Base-by-base conservation (phyloP, 345 rosid species). In the Hypericum androsaemum region DNA sequence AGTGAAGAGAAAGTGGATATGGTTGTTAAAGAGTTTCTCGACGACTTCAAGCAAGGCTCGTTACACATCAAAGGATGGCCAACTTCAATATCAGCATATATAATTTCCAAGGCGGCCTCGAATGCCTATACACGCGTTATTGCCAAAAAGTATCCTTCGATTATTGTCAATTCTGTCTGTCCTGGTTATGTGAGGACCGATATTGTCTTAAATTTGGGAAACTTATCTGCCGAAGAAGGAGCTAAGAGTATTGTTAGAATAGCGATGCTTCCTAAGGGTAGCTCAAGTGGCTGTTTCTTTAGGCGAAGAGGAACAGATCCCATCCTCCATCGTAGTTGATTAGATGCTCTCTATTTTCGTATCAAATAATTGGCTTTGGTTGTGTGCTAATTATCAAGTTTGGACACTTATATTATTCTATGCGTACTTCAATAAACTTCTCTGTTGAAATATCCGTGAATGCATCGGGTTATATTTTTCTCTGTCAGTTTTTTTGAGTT, bases 181-280 rank as follows among this genome's bases (percentile, higher is more conserved):
- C 76, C 76, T 12, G 79, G 79, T 35, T 59, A 0, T 48, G 65
- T 63, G 39, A 70, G 53, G 36, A 66, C 75, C 14, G 71, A 66
- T 49, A 5, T 67, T 2, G 52, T 9, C 10, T 14, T 7, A 12
- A 12, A 62, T 51, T 37, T 14, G 0, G 64, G 67, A 8, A 6
- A 5, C 2, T 12, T 56, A 6, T 37, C 54, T 2, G 56, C 53
- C 22, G 61, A 63, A 48, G 53, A 62, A 48, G 64, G 64, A 0
- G 67, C 64, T 11, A 42, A 58, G 28, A 54, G 53, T n/a, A 56
- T 60, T n/a, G 67, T 62, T 5, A 58, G 40, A 53, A 37, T 63
- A 37, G 73, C 68, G 8, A 9, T 69, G 35, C 5, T 62, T 46
- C 39, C 52, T 1, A 44, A 54, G 7, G 61, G 47, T 13, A 58